Base-by-base conservation (phyloP, 108 stramenopile genomes). In the Skeletonema potamos region DNA sequence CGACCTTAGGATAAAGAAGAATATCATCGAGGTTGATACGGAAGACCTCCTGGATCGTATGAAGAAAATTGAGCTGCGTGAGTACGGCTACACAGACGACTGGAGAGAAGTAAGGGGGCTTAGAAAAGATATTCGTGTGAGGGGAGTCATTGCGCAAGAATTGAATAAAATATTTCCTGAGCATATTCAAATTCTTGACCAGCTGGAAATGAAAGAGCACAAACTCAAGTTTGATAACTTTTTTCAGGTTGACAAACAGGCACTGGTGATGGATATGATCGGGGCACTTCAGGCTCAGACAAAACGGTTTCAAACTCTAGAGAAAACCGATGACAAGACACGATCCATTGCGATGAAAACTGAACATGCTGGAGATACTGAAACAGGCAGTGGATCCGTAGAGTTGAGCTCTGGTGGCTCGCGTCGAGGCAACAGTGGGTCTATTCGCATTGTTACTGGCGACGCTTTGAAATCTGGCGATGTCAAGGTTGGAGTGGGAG, bases 141-240 rank as follows among this genome's bases (percentile, higher is more conserved):
- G 92, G 10, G 92, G 92, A 48, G 84, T 93, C 11, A 89, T 93
- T 57, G 92, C 92, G 0, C 92, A 93, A 68, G 81, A 93, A 58
- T 66, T 93, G 32, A 72, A 65, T 17, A 72, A 88, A 33, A 63
- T 91, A 0, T 93, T 93, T 54, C 92, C 92, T 18, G 92, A 93
- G 73, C 84, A 93, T 68, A 82, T 91, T 27, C 64, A 78, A 24
- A 64, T 88, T 37, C 67, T 89, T 1, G 48, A 83, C 13, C 71
- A 83, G 15, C 87, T 82, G 41, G 41, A 68, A 17, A 55, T 91
- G 5, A 70, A 63, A 7, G 87, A 90, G 58, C 81, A 85, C 56
- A 68, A 65, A 15, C 81, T 89, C 62, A 66, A 67, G 4, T 70
- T 87, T 27, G 51, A 70, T 28, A 48, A 87, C 64, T 90, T 88